Evolutionary conservation across 2,329 filamentous ascomycete species (phyloP), one percentile per base, ranked within the genome.

Genomic region (Colletotrichum endophyticum): DNA sequence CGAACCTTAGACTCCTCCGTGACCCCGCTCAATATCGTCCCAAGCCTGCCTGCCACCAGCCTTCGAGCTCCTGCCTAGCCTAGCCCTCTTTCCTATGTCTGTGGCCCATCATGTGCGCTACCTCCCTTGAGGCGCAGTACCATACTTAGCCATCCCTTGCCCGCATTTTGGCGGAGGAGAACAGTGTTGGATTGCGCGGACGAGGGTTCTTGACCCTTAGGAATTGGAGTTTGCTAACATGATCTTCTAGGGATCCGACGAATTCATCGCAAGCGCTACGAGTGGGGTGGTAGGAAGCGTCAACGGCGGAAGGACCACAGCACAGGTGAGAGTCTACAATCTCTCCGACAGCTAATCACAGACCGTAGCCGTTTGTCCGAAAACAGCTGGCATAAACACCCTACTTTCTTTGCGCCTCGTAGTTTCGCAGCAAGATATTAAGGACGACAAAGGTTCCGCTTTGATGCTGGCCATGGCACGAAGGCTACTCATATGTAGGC

Each of bases 11-110:
- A 73, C 27, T 59, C 15, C 44, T 3, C 25, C 64, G 70, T 76
- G 70, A 76, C 19, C 64, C 57, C 16, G 34, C 71, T 66, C 71
- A n/a, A 16, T 2, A 49, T 70, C 63, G 64, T 27, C 74, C 71
- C 49, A 49, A 69, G 25, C 34, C 32, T 36, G 44, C 66, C 61
- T 62, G 59, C 22, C 57, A 73, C 32, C n/a, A 34, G 27, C 16
- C 30, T n/a, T 22, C 57, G 59, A 71, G 49, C 30, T 56, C 61
- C 11, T 53, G 44, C 44, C 25, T 28, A 44, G 59, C 70, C 70
- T 44, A 56, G 22, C 49, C 69, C 57, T 22, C n/a, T 67, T 66
- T 27, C 34, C 22, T 39, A 36, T 25, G 30, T 36, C 27, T 49
- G 44, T 1, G 66, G 19, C 72, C 56, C 8, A 19, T 16, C 30